Percentiles rank a stretch among this genome's conserved stretches.
Evolutionary conservation across 2,329 filamentous ascomycete genomes (phyloP).

Genomic region (Pyrenophora graminea): DNA sequence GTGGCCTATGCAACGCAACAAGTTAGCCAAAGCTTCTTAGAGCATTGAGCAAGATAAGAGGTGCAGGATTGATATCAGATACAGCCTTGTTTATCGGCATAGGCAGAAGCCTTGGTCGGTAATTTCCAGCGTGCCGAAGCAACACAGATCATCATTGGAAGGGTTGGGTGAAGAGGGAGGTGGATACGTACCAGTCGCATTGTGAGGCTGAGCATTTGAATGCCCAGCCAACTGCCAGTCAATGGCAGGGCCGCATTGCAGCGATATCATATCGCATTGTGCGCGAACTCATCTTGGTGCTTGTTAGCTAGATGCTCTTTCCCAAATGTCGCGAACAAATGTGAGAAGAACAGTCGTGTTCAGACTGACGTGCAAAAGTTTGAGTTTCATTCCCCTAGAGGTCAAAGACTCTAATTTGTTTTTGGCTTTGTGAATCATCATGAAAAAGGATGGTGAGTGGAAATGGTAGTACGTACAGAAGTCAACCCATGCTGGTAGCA

Average conservation of each 20-base stretch:
- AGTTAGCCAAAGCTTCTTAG: conserved; percentile 21
- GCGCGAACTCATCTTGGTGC: neutral
- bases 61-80: conserved; percentile 41
- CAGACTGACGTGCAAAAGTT: conserved; percentile 53
- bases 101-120: conserved; percentile 49
- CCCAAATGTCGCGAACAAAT: neutral
- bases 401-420: conserved; percentile 55
- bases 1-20: conserved; percentile 4
- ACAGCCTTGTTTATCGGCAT: conserved; percentile 50
- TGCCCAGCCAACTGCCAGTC: no score
- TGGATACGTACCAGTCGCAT: conserved; percentile 6
- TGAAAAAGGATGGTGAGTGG: conserved; percentile 19
- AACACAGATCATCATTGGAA: conserved; percentile 47
- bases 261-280: no score
- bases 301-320: conserved; percentile 20
- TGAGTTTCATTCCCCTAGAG: conserved; percentile 49
- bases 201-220: neutral
- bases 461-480: conserved; percentile 19
- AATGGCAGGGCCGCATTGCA: neutral
- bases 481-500: conserved; percentile 3
- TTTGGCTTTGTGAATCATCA: conserved; percentile 50
- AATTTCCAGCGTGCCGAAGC: conserved; percentile 52
- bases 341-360: conserved; percentile 25
- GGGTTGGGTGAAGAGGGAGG: neutral
- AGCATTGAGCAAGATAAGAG: conserved; percentile 10